phyloP scores from a whole-genome alignment of 495 filamentous ascomycete species.

The Ramalina intermedia region DNA sequence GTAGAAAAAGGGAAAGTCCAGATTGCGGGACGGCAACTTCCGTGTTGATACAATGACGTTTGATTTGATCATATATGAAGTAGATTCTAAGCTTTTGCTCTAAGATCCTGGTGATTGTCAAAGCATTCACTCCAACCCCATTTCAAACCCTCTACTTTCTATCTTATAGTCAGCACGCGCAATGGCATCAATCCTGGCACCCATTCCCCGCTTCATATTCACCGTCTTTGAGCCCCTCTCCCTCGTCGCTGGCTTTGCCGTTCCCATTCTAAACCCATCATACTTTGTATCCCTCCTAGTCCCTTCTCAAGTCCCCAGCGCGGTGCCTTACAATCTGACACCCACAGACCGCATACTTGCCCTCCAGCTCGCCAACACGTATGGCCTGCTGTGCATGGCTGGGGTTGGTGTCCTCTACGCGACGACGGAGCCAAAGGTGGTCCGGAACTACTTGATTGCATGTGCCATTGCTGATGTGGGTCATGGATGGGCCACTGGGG shows the following conservation, averaged over 20 bases:
- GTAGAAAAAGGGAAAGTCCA: too few relatives aligned
- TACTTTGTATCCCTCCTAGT: conserved; percentile 50
- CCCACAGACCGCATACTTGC: conserved; percentile 25
- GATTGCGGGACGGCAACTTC: too few relatives aligned
- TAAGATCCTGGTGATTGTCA: too few relatives aligned
- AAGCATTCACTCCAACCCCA: too few relatives aligned
- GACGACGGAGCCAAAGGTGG: conserved; percentile 47
- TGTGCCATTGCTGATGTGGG: conserved; percentile 53
- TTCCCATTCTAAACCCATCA: conserved; percentile 37
- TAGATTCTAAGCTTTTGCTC: too few relatives aligned
- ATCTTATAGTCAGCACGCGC: neutral
- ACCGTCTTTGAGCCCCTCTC: conserved; percentile 55
- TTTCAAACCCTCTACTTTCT: too few relatives aligned
- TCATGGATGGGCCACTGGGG: conserved; percentile 49
- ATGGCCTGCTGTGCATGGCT: conserved; percentile 48
- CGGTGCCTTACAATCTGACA: conserved; percentile 27
- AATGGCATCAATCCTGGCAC: conserved; percentile 38
- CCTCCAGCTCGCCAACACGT: conserved; percentile 54
- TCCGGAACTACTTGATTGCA: conserved; percentile 52
- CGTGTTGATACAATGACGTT: too few relatives aligned
- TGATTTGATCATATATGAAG: too few relatives aligned
- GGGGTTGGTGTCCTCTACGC: conserved; percentile 44
- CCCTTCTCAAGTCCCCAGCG: conserved; percentile 18
- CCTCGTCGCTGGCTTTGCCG: conserved; percentile 40
- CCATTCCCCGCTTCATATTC: conserved; percentile 38